Conservation (phyloP, 495 filamentous ascomycete species). For the Jackrogersella minutella region DNA sequence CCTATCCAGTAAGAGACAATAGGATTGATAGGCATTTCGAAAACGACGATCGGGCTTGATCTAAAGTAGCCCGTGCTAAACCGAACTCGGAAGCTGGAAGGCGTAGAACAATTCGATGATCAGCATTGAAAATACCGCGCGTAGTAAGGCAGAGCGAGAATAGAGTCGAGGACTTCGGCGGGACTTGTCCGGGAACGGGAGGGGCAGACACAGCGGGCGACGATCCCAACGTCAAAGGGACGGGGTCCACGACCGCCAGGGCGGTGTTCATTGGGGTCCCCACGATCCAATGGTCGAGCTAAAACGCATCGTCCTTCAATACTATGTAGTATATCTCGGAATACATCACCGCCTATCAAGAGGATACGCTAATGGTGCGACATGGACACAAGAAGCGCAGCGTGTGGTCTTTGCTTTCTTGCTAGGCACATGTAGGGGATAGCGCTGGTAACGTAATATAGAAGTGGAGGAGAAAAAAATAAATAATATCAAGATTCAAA, state of each 20-base stretch:
- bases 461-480: conserved; percentile 20
- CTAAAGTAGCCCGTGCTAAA: conserved; percentile 9
- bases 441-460: conserved; percentile 23
- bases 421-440: conserved; percentile 24
- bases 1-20: neutral
- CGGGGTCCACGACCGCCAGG: conserved; percentile 16
- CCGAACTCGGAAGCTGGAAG: conserved; percentile 25
- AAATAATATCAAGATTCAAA: conserved; percentile 37
- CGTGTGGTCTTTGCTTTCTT: conserved; percentile 25
- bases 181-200: conserved; percentile 34
- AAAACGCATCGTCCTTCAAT: conserved; percentile 26
- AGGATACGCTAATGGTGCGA: conserved; percentile 9
- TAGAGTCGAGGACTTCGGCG: conserved; percentile 16
- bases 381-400: conserved; percentile 20
- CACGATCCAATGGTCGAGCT: conserved; percentile 38
- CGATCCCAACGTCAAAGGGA: conserved; percentile 31
- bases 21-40: neutral
- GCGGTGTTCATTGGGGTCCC: conserved; percentile 31
- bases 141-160: conserved; percentile 24
- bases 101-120: conserved; percentile 34
- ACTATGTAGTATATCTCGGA: conserved; percentile 18
- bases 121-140: conserved; percentile 18
- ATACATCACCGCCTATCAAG: conserved; percentile 24
- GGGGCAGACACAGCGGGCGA: conserved; percentile 26
- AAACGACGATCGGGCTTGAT: conserved; percentile 22